Evolutionary conservation across 768 basidiomycete species (phyloP).

Genomic region (Suillus cothurnatus): DNA sequence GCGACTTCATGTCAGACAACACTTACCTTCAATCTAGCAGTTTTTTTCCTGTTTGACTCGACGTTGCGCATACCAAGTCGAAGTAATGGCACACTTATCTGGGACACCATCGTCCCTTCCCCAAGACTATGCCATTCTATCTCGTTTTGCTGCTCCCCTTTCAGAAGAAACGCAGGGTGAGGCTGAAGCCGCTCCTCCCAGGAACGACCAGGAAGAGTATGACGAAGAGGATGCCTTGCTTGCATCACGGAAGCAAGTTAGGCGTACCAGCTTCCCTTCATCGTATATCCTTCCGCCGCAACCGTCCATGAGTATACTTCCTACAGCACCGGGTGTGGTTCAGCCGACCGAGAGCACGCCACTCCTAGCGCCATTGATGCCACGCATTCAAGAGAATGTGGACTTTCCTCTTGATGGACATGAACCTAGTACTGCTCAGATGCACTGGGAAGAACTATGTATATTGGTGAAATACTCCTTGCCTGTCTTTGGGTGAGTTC

Average conservation of each 20-base stretch:
- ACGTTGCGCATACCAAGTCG: not conserved
- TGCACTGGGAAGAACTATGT: slow-evolving; percentile 56
- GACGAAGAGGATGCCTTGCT: not conserved
- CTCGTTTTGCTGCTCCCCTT: slow-evolving; percentile 42
- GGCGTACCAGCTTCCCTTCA: slow-evolving; percentile 32
- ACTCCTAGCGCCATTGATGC: slow-evolving; percentile 52
- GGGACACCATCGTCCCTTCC: slow-evolving; percentile 53
- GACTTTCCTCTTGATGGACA: slow-evolving; percentile 26
- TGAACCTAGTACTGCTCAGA: slow-evolving; percentile 26
- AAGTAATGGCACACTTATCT: not conserved
- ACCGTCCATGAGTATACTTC: slow-evolving; percentile 27
- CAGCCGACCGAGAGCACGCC: slow-evolving; percentile 54
- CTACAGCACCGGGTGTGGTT: not conserved
- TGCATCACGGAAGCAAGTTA: slow-evolving; percentile 4
- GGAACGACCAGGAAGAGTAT: slow-evolving; percentile 2
- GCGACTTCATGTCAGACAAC: no score
- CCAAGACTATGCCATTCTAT: slow-evolving; percentile 61
- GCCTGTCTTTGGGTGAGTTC: slow-evolving; percentile 71
- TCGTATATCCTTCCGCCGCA: slow-evolving; percentile 36
- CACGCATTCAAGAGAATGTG: slow-evolving; percentile 51
- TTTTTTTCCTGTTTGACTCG: not conserved
- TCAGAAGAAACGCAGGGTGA: slow-evolving; percentile 8
- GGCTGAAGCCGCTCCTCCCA: slow-evolving; percentile 8
- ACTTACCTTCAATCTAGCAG: not conserved
- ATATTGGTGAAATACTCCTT: slow-evolving; percentile 67